These are phyloP conservation scores for Phyllostachys edulis DNA, from an alignment of 176 grass and related monocot genomes.

Conservation along the genomic window DNA sequence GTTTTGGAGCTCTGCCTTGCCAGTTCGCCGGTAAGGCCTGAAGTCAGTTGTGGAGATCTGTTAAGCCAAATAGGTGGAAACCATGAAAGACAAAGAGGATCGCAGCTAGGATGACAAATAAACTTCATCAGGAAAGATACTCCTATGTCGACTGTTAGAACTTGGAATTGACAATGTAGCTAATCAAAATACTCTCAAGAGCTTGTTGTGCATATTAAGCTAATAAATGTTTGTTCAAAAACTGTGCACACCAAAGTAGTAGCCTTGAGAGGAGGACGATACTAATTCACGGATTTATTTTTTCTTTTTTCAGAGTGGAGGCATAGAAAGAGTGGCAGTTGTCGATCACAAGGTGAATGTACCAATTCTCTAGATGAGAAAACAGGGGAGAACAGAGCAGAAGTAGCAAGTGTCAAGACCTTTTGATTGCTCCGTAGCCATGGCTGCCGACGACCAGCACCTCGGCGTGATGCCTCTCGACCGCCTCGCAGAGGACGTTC, in stretches of 20 bases:
- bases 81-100: not conserved
- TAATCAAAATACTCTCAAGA: not conserved
- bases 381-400: slow-evolving; percentile 12
- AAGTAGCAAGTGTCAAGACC: slow-evolving; percentile 22
- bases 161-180: not conserved
- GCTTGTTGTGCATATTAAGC: too few relatives aligned
- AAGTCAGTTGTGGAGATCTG: not conserved
- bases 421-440: slow-evolving; percentile 87
- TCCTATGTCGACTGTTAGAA: too few relatives aligned
- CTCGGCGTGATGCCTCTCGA: slow-evolving; percentile 73
- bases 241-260: not conserved
- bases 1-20: not conserved
- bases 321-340: not conserved
- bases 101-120: too few relatives aligned
- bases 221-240: not conserved
- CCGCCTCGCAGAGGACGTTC: slow-evolving; percentile 77
- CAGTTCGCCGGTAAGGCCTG: not conserved
- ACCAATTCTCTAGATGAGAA: not conserved
- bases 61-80: not conserved
- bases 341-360: not conserved
- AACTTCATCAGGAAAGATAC: not conserved
- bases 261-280: not conserved
- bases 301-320: not conserved
- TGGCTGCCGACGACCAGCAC: slow-evolving; percentile 86
- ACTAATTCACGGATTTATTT: not conserved